A percentile compares a stretch with the other conserved stretches of the same genome.
phyloP scores from a whole-genome alignment of 371 early-diverging fungal species.

The Mucor velutinosus region DNA sequence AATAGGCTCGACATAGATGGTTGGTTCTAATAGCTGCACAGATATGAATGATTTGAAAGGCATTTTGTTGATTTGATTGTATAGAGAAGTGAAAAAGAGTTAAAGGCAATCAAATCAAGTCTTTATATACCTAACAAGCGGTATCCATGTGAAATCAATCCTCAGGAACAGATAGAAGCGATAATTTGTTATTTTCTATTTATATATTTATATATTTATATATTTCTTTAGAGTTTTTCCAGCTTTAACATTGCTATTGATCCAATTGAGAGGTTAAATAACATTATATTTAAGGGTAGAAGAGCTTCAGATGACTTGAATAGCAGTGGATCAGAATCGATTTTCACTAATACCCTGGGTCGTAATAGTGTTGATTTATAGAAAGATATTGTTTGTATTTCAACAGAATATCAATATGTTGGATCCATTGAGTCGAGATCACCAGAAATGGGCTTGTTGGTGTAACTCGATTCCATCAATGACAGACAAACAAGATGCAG shows the following conservation, averaged over 20 bases:
- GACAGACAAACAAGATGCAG: background rate
- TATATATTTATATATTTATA: no score
- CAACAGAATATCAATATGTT: background rate
- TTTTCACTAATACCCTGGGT: background rate
- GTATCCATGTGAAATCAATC: background rate
- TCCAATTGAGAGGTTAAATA: background rate
- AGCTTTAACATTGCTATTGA: background rate
- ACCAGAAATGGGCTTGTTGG: background rate
- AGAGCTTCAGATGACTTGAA: background rate
- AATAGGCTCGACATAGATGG: slow-evolving; percentile 10
- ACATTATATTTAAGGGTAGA: background rate
- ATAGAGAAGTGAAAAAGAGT: background rate
- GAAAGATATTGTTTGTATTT: background rate
- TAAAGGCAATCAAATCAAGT: background rate
- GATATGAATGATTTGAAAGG: slow-evolving; percentile 17
- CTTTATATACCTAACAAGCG: background rate
- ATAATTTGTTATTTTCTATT: background rate
- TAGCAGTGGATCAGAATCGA: background rate
- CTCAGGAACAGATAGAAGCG: background rate
- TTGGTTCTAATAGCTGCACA: slow-evolving; percentile 18
- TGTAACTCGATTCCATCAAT: background rate
- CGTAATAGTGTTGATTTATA: no score
- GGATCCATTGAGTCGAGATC: background rate
- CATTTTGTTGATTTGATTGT: slow-evolving; percentile 2
- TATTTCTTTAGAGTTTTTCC: background rate